These are phyloP conservation scores for Hermanozyma aechmeae DNA, from an alignment of 805 yeast genomes.

Conservation along the genomic window DNA sequence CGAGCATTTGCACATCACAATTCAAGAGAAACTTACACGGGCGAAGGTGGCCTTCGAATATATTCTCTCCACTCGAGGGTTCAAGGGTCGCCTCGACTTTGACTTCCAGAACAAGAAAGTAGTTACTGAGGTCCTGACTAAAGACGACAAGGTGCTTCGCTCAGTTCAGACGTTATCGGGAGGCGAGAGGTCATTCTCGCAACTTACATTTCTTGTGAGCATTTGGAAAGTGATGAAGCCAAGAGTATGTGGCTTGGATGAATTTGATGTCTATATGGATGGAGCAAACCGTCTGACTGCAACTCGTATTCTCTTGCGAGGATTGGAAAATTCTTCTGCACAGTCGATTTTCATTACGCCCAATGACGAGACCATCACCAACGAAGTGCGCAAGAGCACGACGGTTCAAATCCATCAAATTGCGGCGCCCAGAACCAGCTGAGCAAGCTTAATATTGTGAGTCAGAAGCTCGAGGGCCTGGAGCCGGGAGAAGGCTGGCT, in stretches of 20 bases:
- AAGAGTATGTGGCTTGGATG: slow-evolving; percentile 83
- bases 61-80: slow-evolving; percentile 58
- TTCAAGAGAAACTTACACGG: slow-evolving; percentile 18
- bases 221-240: slow-evolving; percentile 93
- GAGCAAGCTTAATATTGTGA: no score
- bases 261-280: slow-evolving; percentile 97
- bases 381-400: no score
- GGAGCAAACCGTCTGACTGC: slow-evolving; percentile 79
- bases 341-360: slow-evolving; percentile 94
- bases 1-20: slow-evolving; percentile 23
- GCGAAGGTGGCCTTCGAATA: slow-evolving; percentile 40
- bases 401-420: no score
- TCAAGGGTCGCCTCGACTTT: slow-evolving; percentile 62
- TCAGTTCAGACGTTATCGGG: slow-evolving; percentile 84
- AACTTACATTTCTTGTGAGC: slow-evolving; percentile 75
- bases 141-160: slow-evolving; percentile 48
- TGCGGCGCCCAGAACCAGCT: no score
- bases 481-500: no score
- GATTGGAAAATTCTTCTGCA: slow-evolving; percentile 54
- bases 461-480: no score
- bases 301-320: slow-evolving; percentile 60
- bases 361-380: no score
- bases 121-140: slow-evolving; percentile 52
- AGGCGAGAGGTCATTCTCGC: slow-evolving; percentile 93
- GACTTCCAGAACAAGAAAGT: slow-evolving; percentile 44